Percentiles rank a stretch among this genome's conserved stretches.
These are phyloP conservation scores for Solanum sitiens DNA, from an alignment of 257 asterid genomes.

Conservation along the genomic window DNA sequence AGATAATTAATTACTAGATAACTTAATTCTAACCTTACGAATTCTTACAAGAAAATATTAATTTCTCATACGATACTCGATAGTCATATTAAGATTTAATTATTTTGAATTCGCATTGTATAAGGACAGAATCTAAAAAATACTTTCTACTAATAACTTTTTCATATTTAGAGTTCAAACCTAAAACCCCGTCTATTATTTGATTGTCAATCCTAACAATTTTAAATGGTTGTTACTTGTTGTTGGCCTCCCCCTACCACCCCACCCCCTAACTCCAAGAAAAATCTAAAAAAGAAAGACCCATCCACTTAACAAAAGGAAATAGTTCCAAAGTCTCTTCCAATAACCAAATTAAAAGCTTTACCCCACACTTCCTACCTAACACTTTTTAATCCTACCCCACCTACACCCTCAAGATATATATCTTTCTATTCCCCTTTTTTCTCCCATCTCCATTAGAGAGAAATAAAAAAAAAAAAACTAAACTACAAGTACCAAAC, in stretches of 20 bases:
- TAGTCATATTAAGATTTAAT: fast-evolving
- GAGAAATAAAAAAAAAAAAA: background rate
- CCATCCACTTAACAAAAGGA: conserved; percentile 16
- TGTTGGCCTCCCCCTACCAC: background rate
- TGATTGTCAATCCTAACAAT: background rate
- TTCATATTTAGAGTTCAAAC: no score
- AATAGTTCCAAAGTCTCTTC: conserved; percentile 2
- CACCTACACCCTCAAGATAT: background rate
- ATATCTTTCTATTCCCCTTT: background rate
- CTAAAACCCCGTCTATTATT: no score
- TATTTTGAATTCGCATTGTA: no score
- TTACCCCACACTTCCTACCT: background rate
- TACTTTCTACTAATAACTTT: no score
- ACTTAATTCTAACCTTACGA: background rate
- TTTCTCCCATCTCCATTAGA: background rate
- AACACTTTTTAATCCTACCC: background rate
- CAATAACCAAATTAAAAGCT: conserved; percentile 4
- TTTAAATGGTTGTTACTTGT: background rate
- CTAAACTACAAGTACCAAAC: background rate
- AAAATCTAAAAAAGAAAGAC: background rate
- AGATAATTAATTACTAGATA: background rate
- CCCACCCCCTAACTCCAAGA: background rate
- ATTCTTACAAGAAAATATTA: no score
- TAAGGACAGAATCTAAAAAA: no score
- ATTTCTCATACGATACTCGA: fast-evolving